Conservation (phyloP, 2,329 filamentous ascomycete genomes). For the Fusarium sp. region DNA sequence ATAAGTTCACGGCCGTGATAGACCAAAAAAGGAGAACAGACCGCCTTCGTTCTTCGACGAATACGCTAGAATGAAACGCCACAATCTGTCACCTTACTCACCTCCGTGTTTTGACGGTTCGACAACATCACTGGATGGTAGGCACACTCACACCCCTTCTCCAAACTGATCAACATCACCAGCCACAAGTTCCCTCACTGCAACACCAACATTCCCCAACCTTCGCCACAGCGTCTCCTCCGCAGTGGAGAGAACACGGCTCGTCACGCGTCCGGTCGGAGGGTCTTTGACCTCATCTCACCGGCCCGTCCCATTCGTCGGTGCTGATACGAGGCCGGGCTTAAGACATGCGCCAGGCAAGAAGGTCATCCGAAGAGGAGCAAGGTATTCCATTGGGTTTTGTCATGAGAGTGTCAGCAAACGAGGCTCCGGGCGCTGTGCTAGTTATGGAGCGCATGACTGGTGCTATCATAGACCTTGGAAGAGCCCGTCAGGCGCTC, state of each 20-base stretch:
- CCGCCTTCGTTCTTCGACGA: slow-evolving; percentile 3
- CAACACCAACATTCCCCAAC: not conserved
- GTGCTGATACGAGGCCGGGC: slow-evolving; percentile 36
- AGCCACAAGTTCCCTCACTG: slow-evolving; percentile 16
- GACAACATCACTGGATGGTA: slow-evolving; percentile 7
- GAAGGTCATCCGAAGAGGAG: slow-evolving; percentile 30
- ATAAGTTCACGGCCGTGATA: not conserved
- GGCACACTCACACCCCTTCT: slow-evolving; percentile 20
- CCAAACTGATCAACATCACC: slow-evolving; percentile 15
- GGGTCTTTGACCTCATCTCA: slow-evolving; percentile 6
- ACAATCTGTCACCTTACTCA: slow-evolving; percentile 15
- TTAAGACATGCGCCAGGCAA: slow-evolving; percentile 34
- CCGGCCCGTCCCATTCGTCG: slow-evolving; percentile 36
- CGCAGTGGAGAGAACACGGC: slow-evolving; percentile 23
- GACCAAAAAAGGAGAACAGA: not conserved
- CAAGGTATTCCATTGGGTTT: slow-evolving; percentile 20
- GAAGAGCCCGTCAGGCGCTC: slow-evolving; percentile 13
- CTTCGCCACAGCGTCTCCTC: slow-evolving; percentile 23
- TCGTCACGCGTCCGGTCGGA: slow-evolving; percentile 33
- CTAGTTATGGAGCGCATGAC: slow-evolving; percentile 5
- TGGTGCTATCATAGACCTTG: slow-evolving; percentile 3
- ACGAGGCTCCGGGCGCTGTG: slow-evolving; percentile 27
- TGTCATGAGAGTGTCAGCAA: slow-evolving; percentile 7
- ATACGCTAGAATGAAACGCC: slow-evolving; percentile 19
- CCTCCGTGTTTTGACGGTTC: not conserved